Evolutionary conservation across 768 basidiomycete species (phyloP), one percentile per base, ranked within the genome.

Genomic region (Pilatotrama ljubarskyi): DNA sequence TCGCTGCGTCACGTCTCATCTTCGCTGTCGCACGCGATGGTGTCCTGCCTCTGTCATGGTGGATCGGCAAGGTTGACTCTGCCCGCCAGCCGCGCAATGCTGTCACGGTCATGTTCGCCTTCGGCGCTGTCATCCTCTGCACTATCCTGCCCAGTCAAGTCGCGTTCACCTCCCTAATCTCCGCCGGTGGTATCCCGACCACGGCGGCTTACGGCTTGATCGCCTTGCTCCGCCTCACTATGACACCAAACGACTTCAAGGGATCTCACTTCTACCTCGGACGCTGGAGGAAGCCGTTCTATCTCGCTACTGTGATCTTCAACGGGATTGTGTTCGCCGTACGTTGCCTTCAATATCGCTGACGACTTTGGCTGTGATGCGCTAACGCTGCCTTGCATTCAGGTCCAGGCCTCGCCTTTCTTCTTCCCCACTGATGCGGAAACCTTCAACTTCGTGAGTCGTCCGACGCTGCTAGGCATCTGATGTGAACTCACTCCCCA

Each of bases 21-120:
- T 97, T 91, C 68, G 95, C 94, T 9, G 90, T 97, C 44, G 94
- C 94, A n/a, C 87, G 95, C 53, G 95, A 97, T 66, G 94, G 94
- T 26, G 91, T 95, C 0, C 78, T 97, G 11, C 94, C 95, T 0
- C 70, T 91, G 47, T 93, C 91, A 0, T 60, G 75, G 13, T 96
- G 93, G 94, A 89, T 97, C 52, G 86, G 90, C 43, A 74, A 79
- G 60, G 90, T 95, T 41, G 86, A 90, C 49, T 63, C 72, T 0
- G 73, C 80, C 15, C 88, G 90, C 1, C 90, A 95, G 66, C 94
- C 94, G 0, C 81, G 78, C 55, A 88, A 93, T 69, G 94, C 94
- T 13, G 86, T 95, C 17, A 91, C 91, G 2, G 86, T 95, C 66
- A 95, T 95, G 70, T 91, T 84, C 68, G 68, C 90, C 61, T 93